Base-by-base conservation (phyloP, 2,329 filamentous ascomycete genomes). In the Colletotrichum graminicola region DNA sequence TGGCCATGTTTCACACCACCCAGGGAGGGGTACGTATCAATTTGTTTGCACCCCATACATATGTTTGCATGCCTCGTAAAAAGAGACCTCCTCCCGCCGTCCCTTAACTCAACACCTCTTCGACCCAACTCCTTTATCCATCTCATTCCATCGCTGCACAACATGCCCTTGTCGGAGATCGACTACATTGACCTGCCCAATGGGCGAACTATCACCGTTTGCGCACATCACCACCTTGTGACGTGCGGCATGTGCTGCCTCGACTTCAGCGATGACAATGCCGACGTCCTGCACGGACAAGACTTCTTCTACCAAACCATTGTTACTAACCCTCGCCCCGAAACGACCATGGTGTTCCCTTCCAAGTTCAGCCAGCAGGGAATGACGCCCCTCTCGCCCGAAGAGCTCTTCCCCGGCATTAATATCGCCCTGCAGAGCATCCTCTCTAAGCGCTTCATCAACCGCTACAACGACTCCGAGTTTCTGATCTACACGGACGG, bases 401-500 rank as follows among this genome's bases (percentile, higher is more conserved):
- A 54, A n/a, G 71, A 77, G 21, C 51, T 81, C 12, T 81, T 81
- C 60, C 72, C 66, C 18, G 74, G 74, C 52, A 12, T 16, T 32
- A 62, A 26, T 6, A 49, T 54, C 57, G 61, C 23, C 57, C 12
- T n/a, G n/a, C n/a, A n/a, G 6, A 1, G 14, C 73, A 7, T 47
- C 3, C 10, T 39, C 7, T 23, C 43, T 11, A 2, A 11, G 16
- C 80, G 80, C 75, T 80, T 74, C 67, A 77, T 82, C 29, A 79
- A 81, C 74, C 76, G 57, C 10, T 55, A 71, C 6, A 74, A 86
- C 36, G 66, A 70, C 8, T 32, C 70, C 6, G 71, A 78, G 21
- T 71, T 79, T 21, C 79, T 88, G 12, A 78, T 87, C 59, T 83
- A 81, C 73, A 84, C 84, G 0, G 84, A 86, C 73, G 85, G 85